Evolutionary conservation across 371 early-diverging fungal species (phyloP), one percentile per base, ranked within the genome.

Genomic region (Vairimorpha necatrix): DNA sequence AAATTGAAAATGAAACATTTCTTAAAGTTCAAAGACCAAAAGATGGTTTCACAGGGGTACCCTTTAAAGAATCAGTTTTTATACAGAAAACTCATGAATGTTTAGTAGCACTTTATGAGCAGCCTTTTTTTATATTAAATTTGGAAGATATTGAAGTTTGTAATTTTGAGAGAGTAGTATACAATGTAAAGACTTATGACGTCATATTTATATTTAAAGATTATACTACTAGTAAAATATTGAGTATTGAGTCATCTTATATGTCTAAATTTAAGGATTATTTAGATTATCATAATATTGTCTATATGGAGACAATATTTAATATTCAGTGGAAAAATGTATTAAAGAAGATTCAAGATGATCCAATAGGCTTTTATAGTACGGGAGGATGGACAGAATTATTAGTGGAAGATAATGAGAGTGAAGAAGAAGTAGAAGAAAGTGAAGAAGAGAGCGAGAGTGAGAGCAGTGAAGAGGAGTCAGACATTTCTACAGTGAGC

Each of bases 141-240:
- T 84, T 99, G 22, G 87, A 89, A 14, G 98, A 99, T 60, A 90
- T 99, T 36, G 98, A 98, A 87, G 86, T 96, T 47, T 95, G 91
- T 2, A 94, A 95, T 84, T 87, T 99, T 84, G 99, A 99, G 87
- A 90, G 99, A 82, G 93, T 98, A 48, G 88, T 88, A 85, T 96
- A 93, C 84, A 95, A 94, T 11, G 88, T 97, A 34, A 95, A 95
- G 88, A 95, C 95, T 83, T 97, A 96, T 86, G 99, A 99, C 87
- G 87, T 96, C 87, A 96, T 97, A 1, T 92, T 97, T 87, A 90
- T 97, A 0, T 93, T 93, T 85, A 95, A 95, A 82, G 95, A 98
- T 82, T 94, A 90, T 83, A 87, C 88, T 30, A 87, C 90, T 50
- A 89, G 92, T n/a, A 94, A 95, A 67, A 91, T 99, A 85, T 93